A percentile compares a stretch with the other conserved stretches of the same genome.
Evolutionary conservation across 495 filamentous ascomycete species (phyloP).

Genomic region (Lasiosphaeriaceae sp.): DNA sequence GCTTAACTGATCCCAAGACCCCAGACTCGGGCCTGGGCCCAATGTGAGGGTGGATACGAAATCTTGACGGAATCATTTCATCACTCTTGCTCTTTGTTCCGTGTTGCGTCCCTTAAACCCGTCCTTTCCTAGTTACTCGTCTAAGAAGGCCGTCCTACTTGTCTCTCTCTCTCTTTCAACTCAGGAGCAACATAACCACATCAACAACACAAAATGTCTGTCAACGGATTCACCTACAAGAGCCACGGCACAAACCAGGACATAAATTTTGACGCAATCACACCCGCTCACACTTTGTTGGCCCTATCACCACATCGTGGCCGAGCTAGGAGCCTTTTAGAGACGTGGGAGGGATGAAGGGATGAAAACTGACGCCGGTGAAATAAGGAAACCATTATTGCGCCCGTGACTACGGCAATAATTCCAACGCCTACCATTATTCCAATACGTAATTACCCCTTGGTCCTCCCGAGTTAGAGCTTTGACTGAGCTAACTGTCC

Average conservation of each 20-base stretch:
- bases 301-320: not conserved
- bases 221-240: slow-evolving; percentile 34
- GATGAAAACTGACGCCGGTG: too few species aligned
- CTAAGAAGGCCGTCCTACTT: too few species aligned
- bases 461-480: too few species aligned
- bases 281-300: not conserved
- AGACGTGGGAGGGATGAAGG: not conserved
- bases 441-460: slow-evolving; percentile 1
- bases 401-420: slow-evolving; percentile 27
- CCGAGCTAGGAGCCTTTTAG: too few species aligned
- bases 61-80: too few species aligned
- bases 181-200: not conserved
- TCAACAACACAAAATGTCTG: slow-evolving; percentile 8
- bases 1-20: too few species aligned
- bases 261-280: slow-evolving; percentile 15
- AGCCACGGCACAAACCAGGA: slow-evolving; percentile 34
- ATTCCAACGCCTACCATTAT: slow-evolving; percentile 14
- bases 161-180: not conserved
- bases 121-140: too few species aligned
- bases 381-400: slow-evolving; percentile 33
- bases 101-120: too few species aligned
- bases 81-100: too few species aligned
- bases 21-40: too few species aligned
- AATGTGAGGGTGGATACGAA: too few species aligned
- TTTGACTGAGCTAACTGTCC: too few species aligned